Evolutionary conservation across 129 eudicot species (phyloP), one percentile per base, ranked within the genome.

Genomic region (Flaveria robusta): DNA sequence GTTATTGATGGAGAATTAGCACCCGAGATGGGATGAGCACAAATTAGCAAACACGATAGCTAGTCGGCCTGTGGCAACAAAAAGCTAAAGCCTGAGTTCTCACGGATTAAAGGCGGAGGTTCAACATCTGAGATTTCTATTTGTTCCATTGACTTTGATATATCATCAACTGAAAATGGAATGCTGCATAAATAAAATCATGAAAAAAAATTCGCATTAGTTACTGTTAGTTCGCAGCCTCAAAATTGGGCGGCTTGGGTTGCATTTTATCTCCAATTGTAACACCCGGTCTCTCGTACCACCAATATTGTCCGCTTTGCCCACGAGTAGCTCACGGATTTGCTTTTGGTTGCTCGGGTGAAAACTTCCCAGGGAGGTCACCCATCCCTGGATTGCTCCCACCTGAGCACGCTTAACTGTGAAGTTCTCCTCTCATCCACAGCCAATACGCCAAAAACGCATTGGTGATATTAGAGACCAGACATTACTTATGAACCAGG

Each of bases 141-240:
- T 49, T 90, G 91, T 75, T 86, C 89, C 98, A 93, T 93, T 6
- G 98, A 90, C 74, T 93, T 93, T 11, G 98, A 85, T 86, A 93
- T 85, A 79, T 93, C 98, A 79, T 93, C 98, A 43, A 93, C 98
- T 10, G 98, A 87, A 74, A 93, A 93, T 0, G 97, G 98, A 66
- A 93, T 93, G 90, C 97, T 93, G 92, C 82, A 80, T 6, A 24
- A 65, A 50, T 10, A n/a, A 76, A 34, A 20, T 18, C 39, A 66
- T 19, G 24, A 52, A 65, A 76, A 64, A n/a, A 46, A 19, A 2
- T 54, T 12, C 37, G 75, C 64, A n/a, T 9, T 34, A 31, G 46
- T 14, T 12, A 24, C 6, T 9, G 3, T 9, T 20, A 9, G 14
- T 10, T 58, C 31, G 3, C 65, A 58, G 3, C 13, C 31, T 2